Percentiles rank a stretch among this genome's conserved stretches.
phyloP scores from a whole-genome alignment of 768 basidiomycete genomes.

The Antrodiella citrinella region DNA sequence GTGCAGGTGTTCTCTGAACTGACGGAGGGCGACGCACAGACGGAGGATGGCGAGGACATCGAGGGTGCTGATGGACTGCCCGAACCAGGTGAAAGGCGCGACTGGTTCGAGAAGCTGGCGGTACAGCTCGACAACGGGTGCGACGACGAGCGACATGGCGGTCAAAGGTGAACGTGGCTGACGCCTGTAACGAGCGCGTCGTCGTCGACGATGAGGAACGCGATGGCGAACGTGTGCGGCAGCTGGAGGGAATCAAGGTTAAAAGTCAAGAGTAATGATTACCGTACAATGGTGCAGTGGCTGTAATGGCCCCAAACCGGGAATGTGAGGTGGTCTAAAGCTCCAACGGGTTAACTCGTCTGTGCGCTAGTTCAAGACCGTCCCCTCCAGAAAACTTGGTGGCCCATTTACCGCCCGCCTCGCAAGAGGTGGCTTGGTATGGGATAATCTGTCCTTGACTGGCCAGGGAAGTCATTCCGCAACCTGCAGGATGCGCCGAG shows the following conservation, averaged over 20 bases:
- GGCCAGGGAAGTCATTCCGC: conserved; percentile 93
- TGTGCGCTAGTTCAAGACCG: conserved; percentile 92
- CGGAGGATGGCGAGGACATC: conserved; percentile 63
- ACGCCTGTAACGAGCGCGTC: too few relatives aligned
- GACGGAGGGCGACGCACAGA: conserved; percentile 61
- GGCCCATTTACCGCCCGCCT: conserved; percentile 56
- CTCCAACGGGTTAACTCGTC: conserved; percentile 48
- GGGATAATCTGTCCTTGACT: conserved; percentile 81
- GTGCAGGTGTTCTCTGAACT: conserved; percentile 47
- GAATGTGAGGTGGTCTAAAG: conserved; percentile 62
- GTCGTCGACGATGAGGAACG: too few relatives aligned
- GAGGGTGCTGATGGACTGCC: conserved; percentile 47
- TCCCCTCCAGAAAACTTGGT: conserved; percentile 94
- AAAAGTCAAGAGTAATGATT: too few relatives aligned
- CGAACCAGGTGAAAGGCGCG: conserved; percentile 63
- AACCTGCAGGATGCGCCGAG: conserved; percentile 81
- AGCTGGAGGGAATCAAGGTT: too few relatives aligned
- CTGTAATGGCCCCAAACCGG: conserved; percentile 76
- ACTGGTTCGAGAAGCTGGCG: conserved; percentile 48
- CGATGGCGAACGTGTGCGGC: not conserved
- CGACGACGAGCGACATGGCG: conserved; percentile 29
- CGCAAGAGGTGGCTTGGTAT: conserved; percentile 59
- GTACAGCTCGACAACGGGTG: conserved; percentile 41
- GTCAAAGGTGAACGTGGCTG: not conserved
- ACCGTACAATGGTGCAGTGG: conserved; percentile 48